These are phyloP conservation scores for Blepharisma undulans DNA, from an alignment of 169 alveolate species.

Conservation along the genomic window DNA sequence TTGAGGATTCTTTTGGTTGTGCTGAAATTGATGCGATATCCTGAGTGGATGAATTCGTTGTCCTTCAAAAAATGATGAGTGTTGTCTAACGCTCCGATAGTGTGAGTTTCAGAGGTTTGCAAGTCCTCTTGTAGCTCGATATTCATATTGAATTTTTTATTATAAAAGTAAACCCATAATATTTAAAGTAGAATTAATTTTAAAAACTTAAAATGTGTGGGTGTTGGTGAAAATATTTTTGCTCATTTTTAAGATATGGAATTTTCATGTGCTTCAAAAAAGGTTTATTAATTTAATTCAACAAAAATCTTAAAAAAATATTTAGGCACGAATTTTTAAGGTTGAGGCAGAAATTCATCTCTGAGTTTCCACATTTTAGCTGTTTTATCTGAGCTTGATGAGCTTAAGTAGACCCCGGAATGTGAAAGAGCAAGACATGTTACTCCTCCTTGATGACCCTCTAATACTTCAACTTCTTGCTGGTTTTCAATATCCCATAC, in stretches of 20 bases:
- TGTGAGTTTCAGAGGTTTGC: background rate
- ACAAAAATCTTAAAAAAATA: background rate
- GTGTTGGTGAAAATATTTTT: background rate
- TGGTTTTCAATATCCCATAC: slow-evolving; percentile 41
- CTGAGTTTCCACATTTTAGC: background rate
- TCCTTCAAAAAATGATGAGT: slow-evolving; percentile 53
- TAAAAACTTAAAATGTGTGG: background rate
- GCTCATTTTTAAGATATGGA: background rate
- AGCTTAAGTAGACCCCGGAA: background rate
- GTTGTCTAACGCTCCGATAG: slow-evolving; percentile 45
- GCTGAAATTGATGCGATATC: slow-evolving; percentile 50
- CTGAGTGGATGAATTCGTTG: slow-evolving; percentile 52
- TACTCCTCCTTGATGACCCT: background rate
- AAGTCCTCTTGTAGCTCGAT: background rate
- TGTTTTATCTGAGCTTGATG: background rate
- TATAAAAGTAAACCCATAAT: no score
- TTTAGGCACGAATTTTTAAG: background rate
- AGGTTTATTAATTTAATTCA: background rate
- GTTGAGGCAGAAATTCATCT: background rate
- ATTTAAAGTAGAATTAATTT: no score
- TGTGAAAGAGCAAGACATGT: background rate
- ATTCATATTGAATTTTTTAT: background rate
- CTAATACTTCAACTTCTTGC: background rate
- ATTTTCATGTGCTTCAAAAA: background rate
- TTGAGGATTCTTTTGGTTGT: slow-evolving; percentile 42